Evolutionary conservation across 192 early-diverging fungal genomes (phyloP).

Genomic region (Entophlyctis helioformis): DNA sequence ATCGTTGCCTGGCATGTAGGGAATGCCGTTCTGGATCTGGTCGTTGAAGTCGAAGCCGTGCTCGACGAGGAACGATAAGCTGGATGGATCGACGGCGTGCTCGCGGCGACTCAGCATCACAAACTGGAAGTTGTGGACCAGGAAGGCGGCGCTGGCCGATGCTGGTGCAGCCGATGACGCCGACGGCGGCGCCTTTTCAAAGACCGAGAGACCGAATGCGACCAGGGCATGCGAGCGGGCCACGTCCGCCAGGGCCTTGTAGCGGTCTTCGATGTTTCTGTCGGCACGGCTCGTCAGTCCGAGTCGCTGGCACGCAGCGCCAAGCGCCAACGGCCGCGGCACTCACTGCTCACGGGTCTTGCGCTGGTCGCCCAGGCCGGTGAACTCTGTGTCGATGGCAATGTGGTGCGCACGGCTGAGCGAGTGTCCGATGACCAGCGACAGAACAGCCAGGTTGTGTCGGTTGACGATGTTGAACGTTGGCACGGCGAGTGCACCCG

Average conservation of each 20-base stretch:
- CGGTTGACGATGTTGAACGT: constrained; percentile 18
- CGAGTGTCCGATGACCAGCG: constrained; percentile 11
- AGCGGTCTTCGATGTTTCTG: constrained; percentile 73
- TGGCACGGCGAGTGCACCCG: neutral
- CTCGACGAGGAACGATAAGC: constrained; percentile 68
- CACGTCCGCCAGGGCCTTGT: constrained; percentile 57
- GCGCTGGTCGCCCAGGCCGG: constrained; percentile 49
- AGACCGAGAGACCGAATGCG: constrained; percentile 70
- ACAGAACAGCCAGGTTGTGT: constrained; percentile 15
- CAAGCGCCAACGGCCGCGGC: constrained; percentile 12
- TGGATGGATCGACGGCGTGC: constrained; percentile 56
- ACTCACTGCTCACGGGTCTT: constrained; percentile 18
- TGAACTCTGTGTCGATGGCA: constrained; percentile 85
- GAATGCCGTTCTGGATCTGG: constrained; percentile 65
- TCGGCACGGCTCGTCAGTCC: constrained; percentile 11
- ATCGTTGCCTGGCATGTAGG: constrained; percentile 54
- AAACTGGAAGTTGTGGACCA: constrained; percentile 58
- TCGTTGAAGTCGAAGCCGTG: constrained; percentile 80
- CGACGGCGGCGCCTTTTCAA: constrained; percentile 17
- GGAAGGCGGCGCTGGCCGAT: constrained; percentile 8
- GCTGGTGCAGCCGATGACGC: too few species aligned
- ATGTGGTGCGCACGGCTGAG: constrained; percentile 52
- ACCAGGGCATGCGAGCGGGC: constrained; percentile 68
- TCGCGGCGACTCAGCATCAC: constrained; percentile 36
- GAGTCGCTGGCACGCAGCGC: constrained; percentile 5